Base-by-base conservation (phyloP, 106 monocot genomes). In the Phalaenopsis equestris region DNA sequence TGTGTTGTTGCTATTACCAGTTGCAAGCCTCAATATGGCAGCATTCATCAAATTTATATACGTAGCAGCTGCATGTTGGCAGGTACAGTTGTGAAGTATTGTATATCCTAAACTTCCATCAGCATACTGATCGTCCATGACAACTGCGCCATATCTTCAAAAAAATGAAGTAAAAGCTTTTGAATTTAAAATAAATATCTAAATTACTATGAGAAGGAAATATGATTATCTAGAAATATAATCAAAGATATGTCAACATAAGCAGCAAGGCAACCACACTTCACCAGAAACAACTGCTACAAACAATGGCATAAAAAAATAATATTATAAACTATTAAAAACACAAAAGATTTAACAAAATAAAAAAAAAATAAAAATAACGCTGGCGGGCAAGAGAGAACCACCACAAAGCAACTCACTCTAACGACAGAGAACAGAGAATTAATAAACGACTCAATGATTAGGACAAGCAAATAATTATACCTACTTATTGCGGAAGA, bases 31-130 rank as follows among this genome's bases (percentile, higher is more conserved):
- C 80, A 95, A 79, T 67, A 95, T 87, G 56, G 95, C 95, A 89
- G 95, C 84, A 91, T 93, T 95, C 79, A 95, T 74, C 80, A 93
- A 64, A 84, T 91, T 95, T 76, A 95, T 95, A 82, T 88, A 95
- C 7, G 90, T 95, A 75, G 95, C 93, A 43, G 90, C 95, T 41
- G 90, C 87, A 88, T 95, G 95, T 77, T 95, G 93, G 80, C 95
- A 95, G 43, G 95, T 89, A 82, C 87, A 85, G 68, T 95, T 95
- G 83, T 95, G 95, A 78, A 95, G 89, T 10, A 95, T 83, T 39
- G 95, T 93, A 78, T 83, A 95, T 75, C 95, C 95, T 45, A 93
- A 52, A 86, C 89, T 88, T 5, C 93, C 93, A 89, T 90, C 85
- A 78, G 77, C 78, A 79, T 91, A 80, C 81, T 83, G 89, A 79